Evolutionary conservation across 768 basidiomycete genomes (phyloP), one percentile per base, ranked within the genome.

Genomic region (Mycena polygramma): DNA sequence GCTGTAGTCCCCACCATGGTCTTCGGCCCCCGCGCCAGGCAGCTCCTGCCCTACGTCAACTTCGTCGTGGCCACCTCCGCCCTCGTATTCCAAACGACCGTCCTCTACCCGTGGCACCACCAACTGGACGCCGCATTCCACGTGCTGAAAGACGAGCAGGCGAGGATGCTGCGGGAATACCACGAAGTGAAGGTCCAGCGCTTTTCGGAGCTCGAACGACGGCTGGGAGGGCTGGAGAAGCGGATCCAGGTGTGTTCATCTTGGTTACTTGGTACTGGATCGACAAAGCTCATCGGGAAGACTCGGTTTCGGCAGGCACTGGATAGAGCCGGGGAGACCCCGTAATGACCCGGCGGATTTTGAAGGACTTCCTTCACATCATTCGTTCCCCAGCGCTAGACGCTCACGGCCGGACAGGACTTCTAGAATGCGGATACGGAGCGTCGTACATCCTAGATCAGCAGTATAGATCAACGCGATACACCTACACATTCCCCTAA

Each of bases 91-190:
- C 75, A 76, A 57, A 75, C 70, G 37, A 75, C 72, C 24, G 75
- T 77, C 11, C 66, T 77, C 26, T 77, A 77, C 66, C 76, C 76
- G 22, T 76, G 75, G 75, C 76, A 77, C 53, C 55, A 75, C 49
- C 68, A 77, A 58, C 75, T 77, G 24, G 76, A 75, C 53, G 52
- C 59, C 20, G 76, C 62, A 10, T 75, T 77, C 45, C 74, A 64
- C 24, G 49, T 30, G 30, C 63, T 66, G 36, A 58, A 66, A 57
- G 26, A 58, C n/a, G 57, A 66, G 49, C 65, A 66, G 64, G 62
- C 65, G n/a, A 30, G 53, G 46, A 62, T 72, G 64, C 69, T 76
- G 58, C 57, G 58, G 49, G 68, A 58, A 26, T 75, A 72, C 52
- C 75, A 76, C 39, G 74, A 75, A 37, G 63, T 73, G 43, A 73